Percentiles rank a stretch among this genome's conserved stretches.
Evolutionary conservation across 1,284 basidiomycete species (phyloP).

Genomic region (Cyathus olla): DNA sequence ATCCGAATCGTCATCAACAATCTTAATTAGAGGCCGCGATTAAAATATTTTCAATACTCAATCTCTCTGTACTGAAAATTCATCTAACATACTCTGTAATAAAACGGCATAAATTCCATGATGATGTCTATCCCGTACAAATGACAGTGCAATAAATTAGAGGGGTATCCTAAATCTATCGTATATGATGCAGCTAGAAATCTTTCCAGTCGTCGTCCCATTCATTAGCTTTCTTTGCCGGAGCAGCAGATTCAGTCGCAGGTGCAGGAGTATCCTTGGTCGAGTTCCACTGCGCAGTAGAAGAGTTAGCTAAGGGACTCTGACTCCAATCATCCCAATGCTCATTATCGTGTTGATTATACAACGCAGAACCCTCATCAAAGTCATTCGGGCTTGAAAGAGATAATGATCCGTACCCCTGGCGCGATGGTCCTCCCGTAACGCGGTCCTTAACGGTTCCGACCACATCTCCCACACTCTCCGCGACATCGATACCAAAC

Average conservation of each 20-base stretch:
- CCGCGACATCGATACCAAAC: constrained; percentile 85
- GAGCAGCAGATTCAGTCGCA: constrained; percentile 20
- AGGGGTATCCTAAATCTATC: constrained; percentile 3
- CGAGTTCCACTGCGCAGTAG: constrained; percentile 6
- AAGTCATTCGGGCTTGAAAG: constrained; percentile 52
- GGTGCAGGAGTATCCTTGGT: constrained; percentile 22
- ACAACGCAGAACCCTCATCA: constrained; percentile 65
- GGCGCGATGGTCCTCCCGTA: constrained; percentile 53
- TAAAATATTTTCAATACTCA: too few relatives aligned
- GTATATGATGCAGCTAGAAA: constrained; percentile 54
- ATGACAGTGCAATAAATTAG: too few relatives aligned
- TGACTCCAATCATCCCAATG: constrained; percentile 65
- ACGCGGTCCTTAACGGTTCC: constrained; percentile 65
- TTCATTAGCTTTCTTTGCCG: constrained; percentile 57
- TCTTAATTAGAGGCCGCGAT: too few relatives aligned
- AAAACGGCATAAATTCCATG: too few relatives aligned
- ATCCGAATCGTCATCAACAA: too few relatives aligned
- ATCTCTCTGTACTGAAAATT: too few relatives aligned
- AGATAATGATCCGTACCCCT: constrained; percentile 68
- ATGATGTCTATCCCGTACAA: too few relatives aligned
- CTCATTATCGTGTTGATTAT: constrained; percentile 65
- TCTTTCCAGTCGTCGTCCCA: constrained; percentile 87
- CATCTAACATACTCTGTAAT: too few relatives aligned
- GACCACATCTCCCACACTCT: constrained; percentile 71
- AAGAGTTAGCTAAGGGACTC: constrained; percentile 26